Evolutionary conservation across 2,329 filamentous ascomycete genomes (phyloP), one percentile per base, ranked within the genome.

Genomic region (Colletotrichum camelliae): DNA sequence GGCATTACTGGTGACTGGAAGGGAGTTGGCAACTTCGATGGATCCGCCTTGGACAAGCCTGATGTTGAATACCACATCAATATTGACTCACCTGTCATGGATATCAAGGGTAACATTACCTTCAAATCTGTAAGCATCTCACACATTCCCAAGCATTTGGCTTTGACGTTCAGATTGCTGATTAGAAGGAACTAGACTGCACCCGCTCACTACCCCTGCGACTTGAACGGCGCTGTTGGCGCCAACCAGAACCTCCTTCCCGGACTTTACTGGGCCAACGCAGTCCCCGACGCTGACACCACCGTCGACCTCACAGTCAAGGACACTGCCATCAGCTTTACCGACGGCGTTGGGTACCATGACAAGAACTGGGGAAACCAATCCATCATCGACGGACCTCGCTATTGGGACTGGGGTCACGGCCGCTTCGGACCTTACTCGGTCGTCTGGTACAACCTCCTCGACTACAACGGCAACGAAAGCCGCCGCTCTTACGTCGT

Each of bases 291-390:
- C n/a, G 62, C 62, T 0, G 39, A 52, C 21, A 52, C 21, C 0
- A 61, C 18, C 29, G 58, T 61, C 9, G 29, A 7, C 4, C 58
- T 61, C 29, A 31, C 16, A 9, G 6, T 61, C 58, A 61, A 61
- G 29, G 58, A 61, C 1, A 61, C 33, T 1, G 18, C 43, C 8
- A 33, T 58, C 18, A 58, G n/a, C 8, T 68, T 58, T 8, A 29
- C 31, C 7, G 52, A 55, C 16, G 86, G 87, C 2, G 68, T 81
- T 2, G 87, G 82, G 2, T 88, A 88, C 77, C 87, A 88, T 77
- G 87, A 88, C 76, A 88, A 87, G 85, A 88, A 88, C 77, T 88
- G 87, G 86, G 83, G 83, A 6, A 80, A 85, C 72, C 70, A 76
- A 37, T 83, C 81, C 37, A 67, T 67, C 27, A 55, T 67, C 64